Evolutionary conservation across 345 rosid genomes (phyloP), one percentile per base, ranked within the genome.

Genomic region (Kernera saxatilis): DNA sequence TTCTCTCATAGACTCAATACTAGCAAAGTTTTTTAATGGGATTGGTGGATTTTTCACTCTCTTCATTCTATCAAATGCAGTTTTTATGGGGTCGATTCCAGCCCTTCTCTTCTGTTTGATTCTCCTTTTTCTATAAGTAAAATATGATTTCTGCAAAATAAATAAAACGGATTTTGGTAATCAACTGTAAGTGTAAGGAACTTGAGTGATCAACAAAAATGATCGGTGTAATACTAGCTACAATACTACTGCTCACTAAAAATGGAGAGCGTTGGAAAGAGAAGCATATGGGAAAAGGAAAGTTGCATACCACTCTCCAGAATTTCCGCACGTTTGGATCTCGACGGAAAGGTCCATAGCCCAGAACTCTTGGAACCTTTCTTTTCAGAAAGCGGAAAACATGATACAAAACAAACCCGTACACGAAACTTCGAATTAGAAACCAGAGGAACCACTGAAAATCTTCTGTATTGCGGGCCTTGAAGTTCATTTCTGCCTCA

Each of bases 1-100:
- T 82, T 92, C 97, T 81, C 87, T 85, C 98, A 90, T 92, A 69
- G 96, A 92, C 54, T 92, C 98, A 65, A 92, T 67, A 81, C 98
- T 92, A 72, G 98, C 87, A 84, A 92, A 92, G 71, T 85, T 86
- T 70, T 83, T 84, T 79, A 92, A 80, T 0, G 91, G 97, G 58
- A 92, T 92, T 5, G 97, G 95, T 57, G 97, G 98, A 84, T 82
- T 92, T 84, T 92, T 92, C 81, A 92, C 97, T 82, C 98, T 87
- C 97, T 90, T 92, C 98, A 92, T 92, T 74, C 77, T 80, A 8
- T 92, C 98, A 73, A 92, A 92, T 73, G 97, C 97, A 75, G 83
- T 83, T 77, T 56, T 87, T 37, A 92, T 88, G 37, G 98, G 98
- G 80, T 92, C 98, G 41, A 90, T 54, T 54, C 97, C 97, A 71